These are phyloP conservation scores for Fusarium austroafricanum DNA, from an alignment of 2,329 filamentous ascomycete species.

Conservation along the genomic window DNA sequence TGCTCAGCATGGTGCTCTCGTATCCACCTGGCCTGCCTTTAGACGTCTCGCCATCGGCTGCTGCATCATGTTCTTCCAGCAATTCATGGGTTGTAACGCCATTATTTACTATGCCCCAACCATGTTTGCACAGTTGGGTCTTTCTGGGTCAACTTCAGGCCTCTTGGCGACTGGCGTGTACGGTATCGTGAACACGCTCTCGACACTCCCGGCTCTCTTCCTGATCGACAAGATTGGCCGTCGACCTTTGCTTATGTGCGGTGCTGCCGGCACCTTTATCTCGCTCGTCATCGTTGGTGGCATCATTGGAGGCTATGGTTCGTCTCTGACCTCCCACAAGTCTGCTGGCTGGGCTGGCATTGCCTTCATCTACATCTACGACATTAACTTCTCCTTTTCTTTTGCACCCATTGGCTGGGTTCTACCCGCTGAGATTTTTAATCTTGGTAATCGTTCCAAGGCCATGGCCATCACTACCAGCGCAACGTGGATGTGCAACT, in stretches of 20 bases:
- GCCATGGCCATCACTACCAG: slow-evolving; percentile 69
- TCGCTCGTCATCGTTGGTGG: slow-evolving; percentile 66
- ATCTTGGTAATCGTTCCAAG: slow-evolving; percentile 66
- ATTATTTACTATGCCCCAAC: slow-evolving; percentile 69
- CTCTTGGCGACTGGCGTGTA: slow-evolving; percentile 69
- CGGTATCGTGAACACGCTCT: slow-evolving; percentile 65
- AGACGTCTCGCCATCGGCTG: slow-evolving; percentile 59
- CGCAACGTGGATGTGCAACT: slow-evolving; percentile 56
- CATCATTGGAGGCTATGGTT: slow-evolving; percentile 60
- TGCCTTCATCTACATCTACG: slow-evolving; percentile 72
- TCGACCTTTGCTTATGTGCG: slow-evolving; percentile 71
- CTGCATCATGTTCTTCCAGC: slow-evolving; percentile 68
- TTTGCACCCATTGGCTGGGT: slow-evolving; percentile 73
- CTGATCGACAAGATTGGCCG: slow-evolving; percentile 68
- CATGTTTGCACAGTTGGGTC: slow-evolving; percentile 49
- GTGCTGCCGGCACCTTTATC: slow-evolving; percentile 71
- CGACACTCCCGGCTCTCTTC: slow-evolving; percentile 57
- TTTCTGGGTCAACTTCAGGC: slow-evolving; percentile 55
- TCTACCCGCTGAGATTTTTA: slow-evolving; percentile 73
- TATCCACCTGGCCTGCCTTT: slow-evolving; percentile 54
- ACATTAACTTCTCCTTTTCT: slow-evolving; percentile 72
- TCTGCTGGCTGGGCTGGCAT: slow-evolving; percentile 67
- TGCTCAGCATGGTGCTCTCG: slow-evolving; percentile 23
- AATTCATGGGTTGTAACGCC: slow-evolving; percentile 52
- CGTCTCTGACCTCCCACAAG: slow-evolving; percentile 50